Base-by-base conservation (phyloP, 148 eudicot species). In the Vaccinium macrocarpon region DNA sequence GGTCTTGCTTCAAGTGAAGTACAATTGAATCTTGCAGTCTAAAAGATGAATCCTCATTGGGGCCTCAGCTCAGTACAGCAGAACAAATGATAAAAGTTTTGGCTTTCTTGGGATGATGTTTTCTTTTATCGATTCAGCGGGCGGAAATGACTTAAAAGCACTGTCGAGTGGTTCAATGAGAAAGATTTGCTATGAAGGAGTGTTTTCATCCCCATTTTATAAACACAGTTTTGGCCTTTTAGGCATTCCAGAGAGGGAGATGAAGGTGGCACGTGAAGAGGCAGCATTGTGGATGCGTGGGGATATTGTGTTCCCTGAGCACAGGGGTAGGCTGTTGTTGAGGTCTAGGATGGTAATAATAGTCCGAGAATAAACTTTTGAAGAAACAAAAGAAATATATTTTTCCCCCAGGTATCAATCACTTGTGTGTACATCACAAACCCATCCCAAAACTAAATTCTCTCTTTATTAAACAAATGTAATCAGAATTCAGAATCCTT, bases 351-450 rank as follows among this genome's bases (percentile, higher is more conserved):
- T 9, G 29, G n/a, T 23, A 62, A 62, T 64, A 23, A 64, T 23
- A n/a, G 70, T 23, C 27, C 70, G 23, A 14, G 70, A n/a, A 64
- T 9, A 64, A 23, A 14, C 23, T 64, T 64, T n/a, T 64, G 70
- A 23, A 7, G 72, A 66, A 66, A 66, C 25, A 7, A 61, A 61
- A 61, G 11, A 61, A 61, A n/a, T 2, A 3, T 61, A 21, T 21
- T 61, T 61, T 19, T n/a, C 68, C 68, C 68, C 68, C 68, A 61
- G n/a, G 68, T 66, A 66, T 66, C 72, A 66, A 66, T 66, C 72
- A 23, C 29, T 66, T 9, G 12, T 4, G 15, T 25, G 72, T 66
- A 25, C 35, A 66, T 66, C 72, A 66, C 32, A 66, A 66, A 66
- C 72, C 72, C 72, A 25, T 6, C 38, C 38, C 4, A 35, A 42